Base-by-base conservation (phyloP, 1,284 basidiomycete species). In the Ceratobasidium sp. region DNA sequence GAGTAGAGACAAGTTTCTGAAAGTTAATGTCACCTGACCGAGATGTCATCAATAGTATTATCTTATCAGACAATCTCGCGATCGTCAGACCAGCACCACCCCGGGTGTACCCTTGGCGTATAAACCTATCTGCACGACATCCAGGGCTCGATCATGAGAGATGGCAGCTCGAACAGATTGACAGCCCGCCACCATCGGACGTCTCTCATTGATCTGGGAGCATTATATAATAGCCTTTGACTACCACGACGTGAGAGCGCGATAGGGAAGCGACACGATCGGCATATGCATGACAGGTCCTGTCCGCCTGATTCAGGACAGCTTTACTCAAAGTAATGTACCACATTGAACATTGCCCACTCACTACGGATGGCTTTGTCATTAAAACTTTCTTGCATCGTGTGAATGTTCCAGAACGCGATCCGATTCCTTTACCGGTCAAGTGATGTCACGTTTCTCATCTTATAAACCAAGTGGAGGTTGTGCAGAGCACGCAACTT, bases 391-490 rank as follows among this genome's bases (percentile, higher is more conserved):
- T 27, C 5, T 27, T 3, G 7, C 23, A 54, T 30, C 16, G 52
- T 54, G 21, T 27, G 52, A 27, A 54, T 13, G 4, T 54, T n/a
- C 27, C 25, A 5, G 44, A 19, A 57, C 11, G 4, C 33, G 33
- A 36, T 36, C 33, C 33, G 33, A n/a, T n/a, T n/a, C n/a, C 42
- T 46, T 46, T 21, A 21, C 19, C 42, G 14, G 14, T 4, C 42
- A 14, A 14, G 23, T 68, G 64, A 56, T 46, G 53, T 68, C 64
- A 68, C 53, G 54, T 21, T 66, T 54, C 36, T 53, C 47, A 7
- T 25, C 23, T 50, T 50, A 50, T 50, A 50, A 21, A 13, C 23
- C 9, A 21, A 13, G 23, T 7, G 47, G 33, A 36, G 11, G 33
- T 5, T 11, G 4, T 36, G 33, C 33, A 36, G 33, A 36, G n/a